Evolutionary conservation across 495 filamentous ascomycete genomes (phyloP).

Genomic region (Podospora tetraspora): DNA sequence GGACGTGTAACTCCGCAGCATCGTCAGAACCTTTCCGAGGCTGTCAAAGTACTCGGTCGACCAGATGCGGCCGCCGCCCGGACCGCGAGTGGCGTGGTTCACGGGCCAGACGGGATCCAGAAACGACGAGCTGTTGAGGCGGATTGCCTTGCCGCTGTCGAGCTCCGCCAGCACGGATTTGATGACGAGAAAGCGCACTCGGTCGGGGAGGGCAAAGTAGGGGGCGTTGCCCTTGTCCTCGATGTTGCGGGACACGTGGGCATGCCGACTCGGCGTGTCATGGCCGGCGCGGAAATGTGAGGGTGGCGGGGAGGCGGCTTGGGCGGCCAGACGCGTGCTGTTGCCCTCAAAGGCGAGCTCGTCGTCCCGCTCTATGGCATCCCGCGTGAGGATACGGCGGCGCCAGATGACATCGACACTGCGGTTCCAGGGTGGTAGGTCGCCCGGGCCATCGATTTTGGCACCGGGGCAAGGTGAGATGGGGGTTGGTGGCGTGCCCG

Average conservation of each 20-base stretch:
- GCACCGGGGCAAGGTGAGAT: not conserved
- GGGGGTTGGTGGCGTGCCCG: not conserved
- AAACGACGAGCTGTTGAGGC: slow-evolving; percentile 19
- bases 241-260: not conserved
- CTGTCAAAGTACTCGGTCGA: slow-evolving; percentile 25
- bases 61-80: slow-evolving; percentile 12
- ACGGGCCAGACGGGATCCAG: slow-evolving; percentile 23
- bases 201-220: slow-evolving; percentile 21
- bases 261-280: not conserved
- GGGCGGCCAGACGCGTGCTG: slow-evolving; percentile 7
- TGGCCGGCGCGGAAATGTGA: not conserved
- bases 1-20: slow-evolving; percentile 14
- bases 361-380: slow-evolving; percentile 4
- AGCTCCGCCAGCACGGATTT: slow-evolving; percentile 14
- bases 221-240: slow-evolving; percentile 9
- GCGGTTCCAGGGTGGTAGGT: slow-evolving; percentile 28
- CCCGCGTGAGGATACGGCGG: slow-evolving; percentile 1
- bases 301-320: slow-evolving; percentile 2
- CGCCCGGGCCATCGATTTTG: not conserved
- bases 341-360: slow-evolving; percentile 17
- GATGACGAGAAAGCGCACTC: slow-evolving; percentile 20
- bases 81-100: not conserved
- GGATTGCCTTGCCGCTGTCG: slow-evolving; percentile 21
- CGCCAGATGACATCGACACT: slow-evolving; percentile 26
- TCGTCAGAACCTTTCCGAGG: slow-evolving; percentile 14